Percentiles rank a stretch among this genome's conserved stretches.
These are phyloP conservation scores for Myxozyma mucilagina DNA, from an alignment of 805 yeast species.

Conservation along the genomic window DNA sequence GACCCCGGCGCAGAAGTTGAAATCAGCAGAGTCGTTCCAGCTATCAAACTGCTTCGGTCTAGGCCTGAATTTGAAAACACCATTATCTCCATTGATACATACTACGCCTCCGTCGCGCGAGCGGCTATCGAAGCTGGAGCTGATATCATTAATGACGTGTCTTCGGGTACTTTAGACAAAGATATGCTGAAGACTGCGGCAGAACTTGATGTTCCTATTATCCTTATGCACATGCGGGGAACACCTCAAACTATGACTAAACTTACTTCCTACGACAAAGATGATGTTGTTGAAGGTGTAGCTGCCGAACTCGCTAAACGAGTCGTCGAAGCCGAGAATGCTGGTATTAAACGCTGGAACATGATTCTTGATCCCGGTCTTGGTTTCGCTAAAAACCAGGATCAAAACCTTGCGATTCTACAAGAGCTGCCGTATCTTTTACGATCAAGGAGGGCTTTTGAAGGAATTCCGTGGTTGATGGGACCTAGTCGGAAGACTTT, in stretches of 20 bases:
- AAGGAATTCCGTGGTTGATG: slow-evolving; percentile 50
- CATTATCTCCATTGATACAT: slow-evolving; percentile 84
- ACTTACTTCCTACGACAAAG: slow-evolving; percentile 52
- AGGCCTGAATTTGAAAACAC: slow-evolving; percentile 43
- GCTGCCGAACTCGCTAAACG: slow-evolving; percentile 63
- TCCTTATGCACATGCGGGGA: slow-evolving; percentile 85
- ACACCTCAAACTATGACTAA: slow-evolving; percentile 69
- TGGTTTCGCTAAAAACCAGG: slow-evolving; percentile 86
- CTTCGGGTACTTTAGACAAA: slow-evolving; percentile 73
- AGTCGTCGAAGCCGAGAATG: slow-evolving; percentile 54
- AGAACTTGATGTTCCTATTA: slow-evolving; percentile 63
- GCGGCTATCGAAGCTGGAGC: slow-evolving; percentile 74
- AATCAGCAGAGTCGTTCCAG: slow-evolving; percentile 65
- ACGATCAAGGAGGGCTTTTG: slow-evolving; percentile 30
- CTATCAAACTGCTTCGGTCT: slow-evolving; percentile 60
- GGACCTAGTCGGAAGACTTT: slow-evolving; percentile 91
- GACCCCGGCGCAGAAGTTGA: slow-evolving; percentile 70
- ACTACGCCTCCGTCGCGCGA: slow-evolving; percentile 71
- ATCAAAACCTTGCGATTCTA: slow-evolving; percentile 68
- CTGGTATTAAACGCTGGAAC: slow-evolving; percentile 86
- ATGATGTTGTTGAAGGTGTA: slow-evolving; percentile 53
- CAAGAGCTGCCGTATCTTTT: slow-evolving; percentile 41
- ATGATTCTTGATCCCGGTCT: slow-evolving; percentile 90
- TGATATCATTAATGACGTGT: slow-evolving; percentile 87
- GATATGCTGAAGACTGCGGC: slow-evolving; percentile 70